Base-by-base conservation (phyloP, 192 early-diverging fungal genomes). In the Podila epigama region DNA sequence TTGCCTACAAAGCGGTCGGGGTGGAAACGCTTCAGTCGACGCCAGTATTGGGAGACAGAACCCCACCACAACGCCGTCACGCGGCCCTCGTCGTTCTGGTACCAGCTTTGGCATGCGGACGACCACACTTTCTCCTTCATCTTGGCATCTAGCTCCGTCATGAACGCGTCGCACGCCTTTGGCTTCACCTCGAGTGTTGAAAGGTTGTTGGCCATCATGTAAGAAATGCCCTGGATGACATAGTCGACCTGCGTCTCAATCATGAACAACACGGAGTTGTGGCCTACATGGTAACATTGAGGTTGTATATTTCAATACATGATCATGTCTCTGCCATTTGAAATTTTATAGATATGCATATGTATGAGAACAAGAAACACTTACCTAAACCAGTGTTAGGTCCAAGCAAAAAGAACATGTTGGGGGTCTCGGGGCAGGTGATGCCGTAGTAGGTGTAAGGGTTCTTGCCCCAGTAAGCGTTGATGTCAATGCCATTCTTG, bases 321-420 rank as follows among this genome's bases (percentile, higher is more conserved):
- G 2, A 11, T 22, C 27, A 27, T 20, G 10, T 12, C 16, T 1
- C n/a, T n/a, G n/a, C n/a, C n/a, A 13, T 44, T 12, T 37, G 2
- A 12, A n/a, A 12, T 4, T 29, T 4, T 16, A 48, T 29, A 44
- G 37, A 54, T n/a, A n/a, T n/a, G n/a, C n/a, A 32, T 4, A 39
- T 20, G 41, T 32, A 44, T 1, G 13, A 33, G 20, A 7, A 15
- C 16, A 22, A 4, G 0, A 51, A 25, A n/a, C 18, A 60, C 59
- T 59, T 28, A n/a, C 83, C 86, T 3, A 88, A 60, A 12, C 80
- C 85, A 42, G 79, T 70, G 62, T 81, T 58, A 27, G 87, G 85
- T 37, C 88, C 88, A 15, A 87, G 77, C 69, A 88, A 58, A 42
- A 83, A 66, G 58, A 83, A 89, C 32, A 84, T 50, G 56, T 89